Percentiles rank a stretch among this genome's conserved stretches.
These are phyloP conservation scores for Amylocystis lapponica DNA, from an alignment of 768 basidiomycete genomes.

Conservation along the genomic window DNA sequence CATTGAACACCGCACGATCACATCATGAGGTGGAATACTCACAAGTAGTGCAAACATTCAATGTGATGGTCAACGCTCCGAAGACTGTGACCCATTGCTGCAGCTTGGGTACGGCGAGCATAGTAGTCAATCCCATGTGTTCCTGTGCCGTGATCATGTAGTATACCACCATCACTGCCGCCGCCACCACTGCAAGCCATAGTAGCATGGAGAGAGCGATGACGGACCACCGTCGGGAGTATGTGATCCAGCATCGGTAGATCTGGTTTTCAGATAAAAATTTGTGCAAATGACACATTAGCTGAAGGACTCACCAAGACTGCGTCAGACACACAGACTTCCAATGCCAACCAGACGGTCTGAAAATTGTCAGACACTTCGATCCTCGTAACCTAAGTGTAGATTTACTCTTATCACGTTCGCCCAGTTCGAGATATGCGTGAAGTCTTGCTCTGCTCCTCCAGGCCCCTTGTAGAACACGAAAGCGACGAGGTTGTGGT, in stretches of 20 bases:
- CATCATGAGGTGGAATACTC: not conserved
- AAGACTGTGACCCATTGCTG: not conserved
- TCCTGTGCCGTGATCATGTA: not conserved
- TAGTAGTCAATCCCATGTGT: not conserved
- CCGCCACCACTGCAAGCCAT: not conserved
- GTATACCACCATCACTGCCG: not conserved
- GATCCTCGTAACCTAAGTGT: not conserved
- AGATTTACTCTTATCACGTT: constrained; percentile 1
- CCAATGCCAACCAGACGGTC: not conserved
- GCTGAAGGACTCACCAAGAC: not conserved
- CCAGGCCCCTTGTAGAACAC: not conserved
- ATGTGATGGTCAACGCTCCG: not conserved
- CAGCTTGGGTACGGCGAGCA: not conserved
- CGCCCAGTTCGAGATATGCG: constrained; percentile 2
- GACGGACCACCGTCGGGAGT: not conserved
- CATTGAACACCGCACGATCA: not conserved
- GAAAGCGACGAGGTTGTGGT: constrained; percentile 3
- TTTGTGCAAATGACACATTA: not conserved
- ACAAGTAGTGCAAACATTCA: not conserved
- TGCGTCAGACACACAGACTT: not conserved
- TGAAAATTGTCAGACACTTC: not conserved
- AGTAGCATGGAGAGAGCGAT: not conserved
- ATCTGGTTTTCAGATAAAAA: not conserved
- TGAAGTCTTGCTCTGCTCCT: not conserved
- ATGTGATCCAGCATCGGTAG: constrained; percentile 2